These are phyloP conservation scores for Vigna hirtella DNA, from an alignment of 306 rosid species.

Conservation along the genomic window DNA sequence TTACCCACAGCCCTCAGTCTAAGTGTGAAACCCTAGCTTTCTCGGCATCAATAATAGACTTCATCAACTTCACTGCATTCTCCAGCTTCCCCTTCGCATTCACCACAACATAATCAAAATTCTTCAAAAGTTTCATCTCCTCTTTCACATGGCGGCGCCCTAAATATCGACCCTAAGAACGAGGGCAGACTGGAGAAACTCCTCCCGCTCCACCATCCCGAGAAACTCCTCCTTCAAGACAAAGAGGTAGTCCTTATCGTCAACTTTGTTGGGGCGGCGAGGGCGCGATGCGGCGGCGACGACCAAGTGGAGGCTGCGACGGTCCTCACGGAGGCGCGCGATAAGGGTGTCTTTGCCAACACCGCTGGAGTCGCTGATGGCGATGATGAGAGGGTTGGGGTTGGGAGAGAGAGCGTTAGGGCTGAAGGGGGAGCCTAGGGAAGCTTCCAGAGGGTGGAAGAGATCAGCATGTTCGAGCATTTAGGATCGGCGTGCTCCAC, in stretches of 20 bases:
- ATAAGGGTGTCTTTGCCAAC: constrained; percentile 94
- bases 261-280: constrained; percentile 65
- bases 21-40: constrained; percentile 75
- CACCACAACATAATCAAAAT: no score
- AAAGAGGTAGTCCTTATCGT: constrained; percentile 78
- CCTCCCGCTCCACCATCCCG: constrained; percentile 60
- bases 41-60: constrained; percentile 83
- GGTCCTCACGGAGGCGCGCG: constrained; percentile 57
- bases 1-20: neutral
- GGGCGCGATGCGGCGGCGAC: constrained; percentile 81
- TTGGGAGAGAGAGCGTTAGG: constrained; percentile 61
- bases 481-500: no score
- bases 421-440: constrained; percentile 69
- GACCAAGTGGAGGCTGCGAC: constrained; percentile 73
- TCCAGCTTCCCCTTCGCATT: constrained; percentile 86
- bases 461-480: constrained; percentile 59
- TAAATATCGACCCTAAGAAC: no score
- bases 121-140: no score
- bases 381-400: constrained; percentile 73
- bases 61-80: constrained; percentile 69
- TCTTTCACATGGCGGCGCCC: no score
- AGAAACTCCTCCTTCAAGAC: constrained; percentile 78
- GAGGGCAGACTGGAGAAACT: constrained; percentile 41
- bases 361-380: constrained; percentile 92
- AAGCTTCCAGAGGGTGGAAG: no score